These are phyloP conservation scores for Nepenthes alata DNA, from an alignment of 179 eudicot genomes.

Conservation along the genomic window DNA sequence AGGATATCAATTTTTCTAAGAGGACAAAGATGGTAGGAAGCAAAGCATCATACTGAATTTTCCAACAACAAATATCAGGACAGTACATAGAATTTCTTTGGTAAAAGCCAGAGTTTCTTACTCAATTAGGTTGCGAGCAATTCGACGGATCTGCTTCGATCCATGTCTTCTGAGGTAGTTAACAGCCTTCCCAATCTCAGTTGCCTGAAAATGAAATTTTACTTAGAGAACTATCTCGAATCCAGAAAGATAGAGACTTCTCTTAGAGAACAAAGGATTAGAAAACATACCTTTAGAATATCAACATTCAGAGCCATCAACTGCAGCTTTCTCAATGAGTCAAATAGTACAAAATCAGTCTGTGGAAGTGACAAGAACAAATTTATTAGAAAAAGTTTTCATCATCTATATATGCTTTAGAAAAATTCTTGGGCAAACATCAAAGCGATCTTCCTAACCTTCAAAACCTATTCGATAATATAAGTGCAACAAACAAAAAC, in stretches of 20 bases:
- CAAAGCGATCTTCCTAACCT: too few species aligned
- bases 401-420: too few species aligned
- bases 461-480: too few species aligned
- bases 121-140: slow-evolving; percentile 45
- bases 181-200: slow-evolving; percentile 72
- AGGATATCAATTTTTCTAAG: neutral
- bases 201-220: slow-evolving; percentile 31
- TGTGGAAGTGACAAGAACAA: slow-evolving; percentile 23
- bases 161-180: slow-evolving; percentile 40
- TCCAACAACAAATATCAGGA: neutral
- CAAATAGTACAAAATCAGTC: slow-evolving; percentile 59
- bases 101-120: slow-evolving; percentile 25
- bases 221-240: neutral
- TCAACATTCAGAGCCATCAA: slow-evolving; percentile 68
- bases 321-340: slow-evolving; percentile 74
- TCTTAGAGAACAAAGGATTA: neutral
- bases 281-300: slow-evolving; percentile 49
- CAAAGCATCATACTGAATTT: neutral
- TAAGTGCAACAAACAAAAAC: too few species aligned
- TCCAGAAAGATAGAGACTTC: neutral
- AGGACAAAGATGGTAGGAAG: neutral
- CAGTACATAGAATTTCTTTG: neutral
- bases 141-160: slow-evolving; percentile 41
- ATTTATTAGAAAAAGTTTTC: neutral
- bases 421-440: too few species aligned